Base-by-base conservation (phyloP, 202 grass and related monocot species). In the Eragrostis tef region DNA sequence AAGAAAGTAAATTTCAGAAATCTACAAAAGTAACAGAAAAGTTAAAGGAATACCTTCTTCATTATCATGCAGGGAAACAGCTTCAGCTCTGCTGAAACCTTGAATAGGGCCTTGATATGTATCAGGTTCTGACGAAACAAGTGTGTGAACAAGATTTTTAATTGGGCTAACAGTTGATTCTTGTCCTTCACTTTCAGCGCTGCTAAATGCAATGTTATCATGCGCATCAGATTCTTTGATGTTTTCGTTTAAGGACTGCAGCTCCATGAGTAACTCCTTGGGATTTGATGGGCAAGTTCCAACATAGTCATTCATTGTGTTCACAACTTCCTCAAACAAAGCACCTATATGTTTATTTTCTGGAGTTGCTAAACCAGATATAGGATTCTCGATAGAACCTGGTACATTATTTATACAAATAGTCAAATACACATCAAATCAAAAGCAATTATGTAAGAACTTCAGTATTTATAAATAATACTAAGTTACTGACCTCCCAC, bases 231-330 rank as follows among this genome's bases (percentile, higher is more conserved):
- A 65, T 24, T 15, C 58, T 27, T 68, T 63, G 9, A n/a, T 73
- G 19, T n/a, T 74, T 78, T 61, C 83, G 39, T 45, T 20, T 19
- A 15, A 73, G 53, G 56, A 67, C 11, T 68, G 74, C 65, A 79
- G 45, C 2, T 58, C 83, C 71, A 81, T 39, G 24, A 85, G 14
- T 73, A 81, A 74, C 53, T 63, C 42, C 36, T 51, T 73, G 11
- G 63, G 14, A 63, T 69, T 79, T 79, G 74, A 65, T 69, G 83
- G 76, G 47, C 70, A 57, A 61, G 52, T 78, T 89, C 49, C 87
- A 81, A 65, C 57, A 66, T 50, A 64, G 42, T 74, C 67, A 46
- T 86, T 73, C 11, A 26, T 46, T 27, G 19, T 79, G 51, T 17
- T 7, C 15, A 22, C 36, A 21, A 49, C 77, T 68, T 84, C 76